Percentiles rank a stretch among this genome's conserved stretches.
Evolutionary conservation across 176 grass and related monocot species (phyloP).

Genomic region (Avena sativa): DNA sequence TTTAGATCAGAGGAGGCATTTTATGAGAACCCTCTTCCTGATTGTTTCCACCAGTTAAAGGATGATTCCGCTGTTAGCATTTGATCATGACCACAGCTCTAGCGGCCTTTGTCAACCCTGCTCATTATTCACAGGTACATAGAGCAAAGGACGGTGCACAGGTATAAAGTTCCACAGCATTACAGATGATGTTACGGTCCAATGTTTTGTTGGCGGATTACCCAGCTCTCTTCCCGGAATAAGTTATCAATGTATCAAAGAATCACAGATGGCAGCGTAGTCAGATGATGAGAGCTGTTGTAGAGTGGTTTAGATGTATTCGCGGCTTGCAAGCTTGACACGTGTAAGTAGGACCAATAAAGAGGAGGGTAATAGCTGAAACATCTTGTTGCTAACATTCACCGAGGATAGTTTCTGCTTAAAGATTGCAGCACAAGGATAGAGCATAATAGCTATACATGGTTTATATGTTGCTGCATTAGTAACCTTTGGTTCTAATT

Average conservation of each 20-base stretch:
- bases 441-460: neutral
- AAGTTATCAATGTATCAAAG: neutral
- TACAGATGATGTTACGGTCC: neutral
- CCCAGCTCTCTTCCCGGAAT: neutral
- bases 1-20: conserved; percentile 94
- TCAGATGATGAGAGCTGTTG: neutral
- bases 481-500: neutral
- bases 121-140: conserved; percentile 30
- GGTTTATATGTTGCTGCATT: neutral
- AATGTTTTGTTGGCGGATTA: neutral
- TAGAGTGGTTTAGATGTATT: conserved; percentile 12
- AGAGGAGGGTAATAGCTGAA: neutral
- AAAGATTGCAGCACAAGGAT: neutral
- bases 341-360: conserved; percentile 12
- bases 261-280: neutral
- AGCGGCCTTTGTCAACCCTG: neutral
- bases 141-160: neutral
- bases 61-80: conserved; percentile 34
- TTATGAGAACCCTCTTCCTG: conserved; percentile 96
- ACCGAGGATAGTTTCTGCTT: neutral
- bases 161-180: conserved; percentile 2
- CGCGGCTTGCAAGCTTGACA: neutral
- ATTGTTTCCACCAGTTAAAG: conserved; percentile 68
- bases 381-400: neutral
- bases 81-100: neutral